A percentile compares a stretch with the other conserved stretches of the same genome.
phyloP scores from a whole-genome alignment of 23 red algal genomes.

The Gracilaria domingensis region DNA sequence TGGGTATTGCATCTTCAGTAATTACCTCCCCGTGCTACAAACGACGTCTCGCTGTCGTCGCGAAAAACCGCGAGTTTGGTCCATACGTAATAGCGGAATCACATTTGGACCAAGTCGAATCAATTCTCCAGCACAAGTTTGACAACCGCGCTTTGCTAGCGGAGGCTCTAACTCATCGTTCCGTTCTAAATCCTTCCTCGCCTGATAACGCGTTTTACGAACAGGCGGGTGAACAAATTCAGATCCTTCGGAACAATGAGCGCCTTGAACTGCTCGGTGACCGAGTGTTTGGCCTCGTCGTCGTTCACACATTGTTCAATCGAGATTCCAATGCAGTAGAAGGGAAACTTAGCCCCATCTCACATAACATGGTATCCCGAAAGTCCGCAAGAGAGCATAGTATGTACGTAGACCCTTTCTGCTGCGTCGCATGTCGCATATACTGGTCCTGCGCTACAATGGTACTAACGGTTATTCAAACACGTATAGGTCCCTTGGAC shows the following conservation, averaged over 20 bases:
- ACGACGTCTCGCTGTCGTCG: not conserved
- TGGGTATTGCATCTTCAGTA: not conserved
- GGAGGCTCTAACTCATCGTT: constrained; percentile 55
- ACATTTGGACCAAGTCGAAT: constrained; percentile 1
- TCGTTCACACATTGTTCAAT: constrained; percentile 21
- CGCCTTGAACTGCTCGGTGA: constrained; percentile 54
- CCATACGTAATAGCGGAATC: constrained; percentile 4
- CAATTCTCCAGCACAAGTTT: constrained; percentile 49
- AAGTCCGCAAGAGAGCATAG: constrained; percentile 5
- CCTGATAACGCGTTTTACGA: constrained; percentile 18
- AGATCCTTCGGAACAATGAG: constrained; percentile 39
- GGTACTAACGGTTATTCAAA: not conserved
- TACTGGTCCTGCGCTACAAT: not conserved
- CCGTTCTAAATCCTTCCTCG: constrained; percentile 31
- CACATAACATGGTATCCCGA: constrained; percentile 32
- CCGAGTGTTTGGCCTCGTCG: constrained; percentile 39
- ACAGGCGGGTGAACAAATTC: not conserved
- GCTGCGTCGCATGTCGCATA: not conserved
- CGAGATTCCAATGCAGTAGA: constrained; percentile 12
- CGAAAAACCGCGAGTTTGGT: not conserved
- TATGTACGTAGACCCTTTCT: not conserved
- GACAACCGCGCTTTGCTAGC: constrained; percentile 37
- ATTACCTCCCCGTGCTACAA: not conserved
- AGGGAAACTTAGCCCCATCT: constrained; percentile 31
- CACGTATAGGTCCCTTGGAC: constrained; percentile 18